phyloP scores from a whole-genome alignment of 495 filamentous ascomycete species.

The Astrothelium subdiscretum region DNA sequence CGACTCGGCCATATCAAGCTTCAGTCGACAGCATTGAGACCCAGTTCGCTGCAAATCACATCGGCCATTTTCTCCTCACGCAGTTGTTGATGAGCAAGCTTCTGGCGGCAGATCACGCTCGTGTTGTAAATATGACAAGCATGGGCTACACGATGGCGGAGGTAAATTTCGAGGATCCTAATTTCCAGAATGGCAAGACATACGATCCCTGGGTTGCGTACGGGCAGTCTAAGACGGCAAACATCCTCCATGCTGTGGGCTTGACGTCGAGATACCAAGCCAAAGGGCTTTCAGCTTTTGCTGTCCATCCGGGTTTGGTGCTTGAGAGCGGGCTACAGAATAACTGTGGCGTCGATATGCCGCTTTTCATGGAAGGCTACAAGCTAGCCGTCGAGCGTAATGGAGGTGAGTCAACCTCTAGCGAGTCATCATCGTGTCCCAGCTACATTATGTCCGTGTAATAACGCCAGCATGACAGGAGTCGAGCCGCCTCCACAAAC shows the following conservation, averaged over 20 bases:
- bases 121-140: conserved; percentile 32
- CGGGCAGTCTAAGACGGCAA: conserved; percentile 21
- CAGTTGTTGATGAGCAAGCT: conserved; percentile 27
- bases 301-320: conserved; percentile 22
- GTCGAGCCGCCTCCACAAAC: not conserved
- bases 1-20: conserved; percentile 9
- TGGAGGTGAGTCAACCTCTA: too few species aligned
- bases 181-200: conserved; percentile 24
- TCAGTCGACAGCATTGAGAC: conserved; percentile 37
- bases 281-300: conserved; percentile 9
- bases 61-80: conserved; percentile 42
- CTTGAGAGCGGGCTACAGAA: conserved; percentile 6
- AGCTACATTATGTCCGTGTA: too few species aligned
- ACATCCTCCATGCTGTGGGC: conserved; percentile 22
- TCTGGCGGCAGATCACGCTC: conserved; percentile 23
- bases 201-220: conserved; percentile 32
- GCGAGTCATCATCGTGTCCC: too few species aligned
- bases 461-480: too few species aligned
- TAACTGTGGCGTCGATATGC: conserved; percentile 6
- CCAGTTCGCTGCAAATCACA: conserved; percentile 40
- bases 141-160: conserved; percentile 22
- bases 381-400: not conserved
- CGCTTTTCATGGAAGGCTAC: not conserved
- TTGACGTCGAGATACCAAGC: conserved; percentile 19
- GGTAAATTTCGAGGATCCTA: conserved; percentile 25